Percentiles rank a stretch among this genome's conserved stretches.
phyloP scores from a whole-genome alignment of 495 filamentous ascomycete species.

The Xylaria bambusicola region DNA sequence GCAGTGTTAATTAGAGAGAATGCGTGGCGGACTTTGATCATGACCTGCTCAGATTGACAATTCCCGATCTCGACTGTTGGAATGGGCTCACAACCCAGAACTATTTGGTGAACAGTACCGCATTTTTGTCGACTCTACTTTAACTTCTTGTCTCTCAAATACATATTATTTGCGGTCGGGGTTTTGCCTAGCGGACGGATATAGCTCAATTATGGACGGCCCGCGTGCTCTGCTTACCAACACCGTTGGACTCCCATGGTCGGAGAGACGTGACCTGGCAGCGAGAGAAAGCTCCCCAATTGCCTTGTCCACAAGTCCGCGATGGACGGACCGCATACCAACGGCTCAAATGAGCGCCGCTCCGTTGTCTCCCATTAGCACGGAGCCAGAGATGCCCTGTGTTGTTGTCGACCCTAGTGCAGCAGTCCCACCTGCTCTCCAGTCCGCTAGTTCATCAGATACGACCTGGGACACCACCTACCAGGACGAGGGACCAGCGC shows the following conservation, averaged over 20 bases:
- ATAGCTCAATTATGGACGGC: conserved; percentile 42
- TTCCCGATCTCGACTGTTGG: conserved; percentile 19
- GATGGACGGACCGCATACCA: conserved; percentile 41
- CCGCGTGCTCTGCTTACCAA: conserved; percentile 41
- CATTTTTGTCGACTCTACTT: conserved; percentile 10
- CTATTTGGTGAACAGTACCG: conserved; percentile 16
- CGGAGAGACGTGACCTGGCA: conserved; percentile 46
- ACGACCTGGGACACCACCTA: conserved; percentile 39
- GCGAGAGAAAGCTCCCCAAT: conserved; percentile 43
- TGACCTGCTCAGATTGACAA: conserved; percentile 17
- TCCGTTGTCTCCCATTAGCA: conserved; percentile 54
- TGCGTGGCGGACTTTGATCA: conserved; percentile 20
- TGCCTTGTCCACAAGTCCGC: conserved; percentile 36
- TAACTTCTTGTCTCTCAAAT: conserved; percentile 42
- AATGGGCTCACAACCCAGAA: conserved; percentile 18
- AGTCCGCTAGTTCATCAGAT: conserved; percentile 37
- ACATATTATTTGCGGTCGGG: conserved; percentile 18
- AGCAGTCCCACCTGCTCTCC: conserved; percentile 32
- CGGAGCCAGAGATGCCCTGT: conserved; percentile 42
- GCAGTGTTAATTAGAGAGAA: conserved; percentile 12
- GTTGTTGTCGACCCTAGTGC: conserved; percentile 36
- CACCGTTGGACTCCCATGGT: conserved; percentile 46
- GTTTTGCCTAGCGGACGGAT: conserved; percentile 3
- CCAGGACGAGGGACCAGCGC: conserved; percentile 29
- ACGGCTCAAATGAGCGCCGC: conserved; percentile 39